phyloP scores from a whole-genome alignment of 495 filamentous ascomycete species.

The Bathelium albidoporum region DNA sequence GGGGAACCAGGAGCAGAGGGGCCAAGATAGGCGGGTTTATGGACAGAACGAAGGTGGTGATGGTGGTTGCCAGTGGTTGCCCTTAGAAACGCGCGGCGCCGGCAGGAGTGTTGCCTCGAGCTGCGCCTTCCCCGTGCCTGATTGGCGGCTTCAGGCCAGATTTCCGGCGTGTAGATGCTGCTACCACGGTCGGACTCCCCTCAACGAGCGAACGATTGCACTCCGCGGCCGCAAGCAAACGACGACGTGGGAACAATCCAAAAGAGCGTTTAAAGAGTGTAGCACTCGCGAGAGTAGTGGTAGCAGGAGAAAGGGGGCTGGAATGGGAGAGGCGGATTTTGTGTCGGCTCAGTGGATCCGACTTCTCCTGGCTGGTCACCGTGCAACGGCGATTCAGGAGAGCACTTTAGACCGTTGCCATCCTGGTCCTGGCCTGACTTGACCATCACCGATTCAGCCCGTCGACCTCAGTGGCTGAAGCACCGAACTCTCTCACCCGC shows the following conservation, averaged over 20 bases:
- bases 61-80: neutral
- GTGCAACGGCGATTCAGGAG: slow-evolving; percentile 3
- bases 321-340: slow-evolving; percentile 5
- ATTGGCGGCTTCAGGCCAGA: neutral
- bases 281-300: neutral
- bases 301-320: slow-evolving; percentile 2
- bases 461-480: neutral
- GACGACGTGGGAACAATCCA: neutral
- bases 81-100: neutral
- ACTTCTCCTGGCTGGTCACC: slow-evolving; percentile 5
- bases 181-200: neutral
- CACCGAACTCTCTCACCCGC: neutral
- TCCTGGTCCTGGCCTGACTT: neutral
- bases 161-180: neutral
- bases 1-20: neutral
- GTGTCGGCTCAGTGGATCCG: neutral
- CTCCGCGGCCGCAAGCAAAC: neutral
- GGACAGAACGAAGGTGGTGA: neutral
- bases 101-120: neutral
- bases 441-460: neutral
- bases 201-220: neutral
- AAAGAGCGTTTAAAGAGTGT: neutral
- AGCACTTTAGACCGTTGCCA: neutral
- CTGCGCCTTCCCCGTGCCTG: neutral
- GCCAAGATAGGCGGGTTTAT: neutral